A percentile compares a stretch with the other conserved stretches of the same genome.
phyloP scores from a whole-genome alignment of 2,329 filamentous ascomycete genomes.

The Cyphellophora attinorum region DNA sequence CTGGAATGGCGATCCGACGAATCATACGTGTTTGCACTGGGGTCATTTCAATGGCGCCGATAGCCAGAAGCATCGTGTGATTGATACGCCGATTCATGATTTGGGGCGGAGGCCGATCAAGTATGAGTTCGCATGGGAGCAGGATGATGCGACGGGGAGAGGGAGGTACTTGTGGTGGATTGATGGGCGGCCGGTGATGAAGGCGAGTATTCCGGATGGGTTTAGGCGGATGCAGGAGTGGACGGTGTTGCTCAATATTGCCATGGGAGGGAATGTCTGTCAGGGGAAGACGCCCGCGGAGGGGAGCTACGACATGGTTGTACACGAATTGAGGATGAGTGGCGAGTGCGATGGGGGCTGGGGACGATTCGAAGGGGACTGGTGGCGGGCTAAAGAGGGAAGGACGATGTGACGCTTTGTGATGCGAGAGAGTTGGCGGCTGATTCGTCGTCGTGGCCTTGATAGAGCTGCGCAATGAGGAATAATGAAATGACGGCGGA shows the following conservation, averaged over 20 bases:
- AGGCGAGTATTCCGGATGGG: constrained; percentile 13
- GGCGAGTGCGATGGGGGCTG: constrained; percentile 17
- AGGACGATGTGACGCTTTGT: not conserved
- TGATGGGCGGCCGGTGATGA: constrained; percentile 18
- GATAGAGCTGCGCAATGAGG: no score
- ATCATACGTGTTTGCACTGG: constrained; percentile 19
- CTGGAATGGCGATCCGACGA: constrained; percentile 17
- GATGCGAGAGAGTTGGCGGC: no score
- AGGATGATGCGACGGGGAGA: constrained; percentile 5
- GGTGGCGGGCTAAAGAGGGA: constrained; percentile 10
- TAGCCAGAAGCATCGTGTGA: constrained; percentile 16
- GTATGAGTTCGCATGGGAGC: constrained; percentile 18
- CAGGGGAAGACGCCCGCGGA: constrained; percentile 14
- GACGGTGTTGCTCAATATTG: constrained; percentile 16
- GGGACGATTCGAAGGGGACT: constrained; percentile 16
- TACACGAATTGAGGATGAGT: constrained; percentile 15
- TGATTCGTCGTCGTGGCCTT: no score
- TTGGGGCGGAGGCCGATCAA: constrained; percentile 13
- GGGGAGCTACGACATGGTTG: constrained; percentile 16
- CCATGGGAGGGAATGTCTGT: constrained; percentile 19
- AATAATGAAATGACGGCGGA: no score
- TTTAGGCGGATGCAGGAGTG: constrained; percentile 16
- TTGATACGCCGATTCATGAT: constrained; percentile 11
- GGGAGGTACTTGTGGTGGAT: constrained; percentile 17
- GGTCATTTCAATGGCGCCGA: constrained; percentile 16